These are phyloP conservation scores for Tetrapyrgos nigripes DNA, from an alignment of 1,284 basidiomycete species.

Conservation along the genomic window DNA sequence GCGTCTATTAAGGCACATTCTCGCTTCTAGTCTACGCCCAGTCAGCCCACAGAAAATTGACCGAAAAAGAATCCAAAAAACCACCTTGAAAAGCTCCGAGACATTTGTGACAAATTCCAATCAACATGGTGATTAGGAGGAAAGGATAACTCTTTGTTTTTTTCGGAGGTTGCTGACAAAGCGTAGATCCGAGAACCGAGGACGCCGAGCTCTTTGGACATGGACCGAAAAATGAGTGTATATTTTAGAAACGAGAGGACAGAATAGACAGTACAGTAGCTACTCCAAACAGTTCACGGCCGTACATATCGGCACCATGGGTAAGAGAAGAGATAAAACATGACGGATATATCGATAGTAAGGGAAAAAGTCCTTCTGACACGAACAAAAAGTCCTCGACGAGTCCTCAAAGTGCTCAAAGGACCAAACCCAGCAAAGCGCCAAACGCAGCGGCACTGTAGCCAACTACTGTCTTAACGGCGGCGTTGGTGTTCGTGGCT, in stretches of 20 bases:
- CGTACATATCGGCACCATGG: background rate
- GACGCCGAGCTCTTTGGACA: background rate
- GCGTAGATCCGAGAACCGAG: background rate
- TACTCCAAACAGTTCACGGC: background rate
- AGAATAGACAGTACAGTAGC: background rate
- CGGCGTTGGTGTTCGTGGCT: conserved; percentile 30
- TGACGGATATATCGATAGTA: background rate
- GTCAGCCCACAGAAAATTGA: background rate
- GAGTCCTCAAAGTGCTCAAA: conserved; percentile 23
- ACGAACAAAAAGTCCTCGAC: background rate
- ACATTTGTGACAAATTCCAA: background rate
- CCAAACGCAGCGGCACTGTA: conserved; percentile 35
- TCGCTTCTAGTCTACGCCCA: background rate
- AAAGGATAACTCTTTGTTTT: background rate
- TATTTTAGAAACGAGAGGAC: background rate
- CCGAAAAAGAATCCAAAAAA: background rate
- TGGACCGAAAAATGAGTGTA: background rate
- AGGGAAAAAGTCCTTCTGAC: background rate
- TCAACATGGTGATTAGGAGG: background rate
- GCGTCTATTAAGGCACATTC: background rate
- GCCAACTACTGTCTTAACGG: conserved; percentile 32
- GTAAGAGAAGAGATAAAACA: background rate
- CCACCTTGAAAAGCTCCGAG: background rate
- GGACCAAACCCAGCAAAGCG: conserved; percentile 35
- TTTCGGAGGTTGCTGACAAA: conserved; percentile 1